Base-by-base conservation (phyloP, 129 eudicot genomes). In the Centella asiatica region DNA sequence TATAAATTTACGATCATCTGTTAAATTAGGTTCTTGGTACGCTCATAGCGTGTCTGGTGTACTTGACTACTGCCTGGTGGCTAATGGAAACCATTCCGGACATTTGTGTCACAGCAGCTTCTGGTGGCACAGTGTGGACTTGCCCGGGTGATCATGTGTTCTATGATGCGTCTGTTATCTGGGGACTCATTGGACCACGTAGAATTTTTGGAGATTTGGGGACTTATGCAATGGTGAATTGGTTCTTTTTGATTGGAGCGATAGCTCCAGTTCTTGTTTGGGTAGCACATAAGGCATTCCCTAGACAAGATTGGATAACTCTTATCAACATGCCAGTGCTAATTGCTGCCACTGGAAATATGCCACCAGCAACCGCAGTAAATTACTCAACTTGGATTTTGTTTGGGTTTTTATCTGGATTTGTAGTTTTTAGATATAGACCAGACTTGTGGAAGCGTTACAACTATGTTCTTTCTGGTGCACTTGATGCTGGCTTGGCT, bases 351-450 rank as follows among this genome's bases (percentile, higher is more conserved):
- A 87, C 95, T 0, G 90, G 94, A 0, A 31, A 24, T 64, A 92
- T 87, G 96, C 99, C 99, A 3, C 99, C 99, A 9, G 99, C 99
- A 8, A 92, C 95, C 1, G 90, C 99, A 0, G 99, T 92, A 19
- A 92, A 92, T 64, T 92, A 81, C 80, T 78, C 76, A 0, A 80
- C 95, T 14, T 92, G 99, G 99, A 87, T 92, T 15, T 5, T 82
- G 1, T 80, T 78, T 4, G 98, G 96, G 49, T 92, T 92, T 57
- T 60, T 92, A 25, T 92, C 98, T 0, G 98, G 96, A 7, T 92
- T 65, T 63, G 90, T 92, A 8, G 76, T 77, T 60, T 92, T 63
- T 26, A 62, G 86, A 26, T 92, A 92, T 51, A 69, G 88, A 64
- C 98, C 96, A 0, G 90, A 87, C 36, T 72, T 77, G 66, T 92